Evolutionary conservation across 192 early-diverging fungal species (phyloP), one percentile per base, ranked within the genome.

Genomic region (Backusella sp.): DNA sequence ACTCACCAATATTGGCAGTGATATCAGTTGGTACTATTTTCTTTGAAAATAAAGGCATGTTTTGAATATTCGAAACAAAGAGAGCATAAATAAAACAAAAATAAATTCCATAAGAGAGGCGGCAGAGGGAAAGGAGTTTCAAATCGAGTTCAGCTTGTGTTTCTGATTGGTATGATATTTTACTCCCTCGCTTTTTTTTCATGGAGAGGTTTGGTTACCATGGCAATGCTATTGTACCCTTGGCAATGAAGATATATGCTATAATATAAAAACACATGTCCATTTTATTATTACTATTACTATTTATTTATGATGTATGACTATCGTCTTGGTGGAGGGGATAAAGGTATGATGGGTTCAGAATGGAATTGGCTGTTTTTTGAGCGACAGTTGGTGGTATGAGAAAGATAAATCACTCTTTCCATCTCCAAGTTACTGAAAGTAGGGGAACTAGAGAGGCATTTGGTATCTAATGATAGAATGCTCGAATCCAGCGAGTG

Each of bases 21-120:
- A 83, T 83, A 49, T 70, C 75, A 4, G 82, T 83, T 3, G 82
- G 77, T 17, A 72, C 68, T 15, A 83, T 75, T 35, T 83, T 83
- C 34, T 83, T 79, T 46, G 82, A 83, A 62, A 83, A 83, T 73
- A 83, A 68, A 7, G 75, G 75, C 82, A 83, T 83, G 5, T 41
- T 36, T 69, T 69, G 23, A 69, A 36, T 36, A 21, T 35, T 23
- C 17, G n/a, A 69, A 39, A 39, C 15, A 69, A 39, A 69, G 19
- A 69, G 35, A 69, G 36, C 30, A 69, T 36, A 69, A 69, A 69
- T 21, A 67, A 66, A 66, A 66, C 12, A 34, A 36, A 67, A 67
- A 35, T 28, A 67, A 67, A 35, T 32, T 67, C 23, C 30, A 32
- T 26, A 2, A 52, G 19, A 52, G 14, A n/a, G 7, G 32, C 32